These are phyloP conservation scores for Xylaria sp. DNA, from an alignment of 2,329 filamentous ascomycete species.

Conservation along the genomic window DNA sequence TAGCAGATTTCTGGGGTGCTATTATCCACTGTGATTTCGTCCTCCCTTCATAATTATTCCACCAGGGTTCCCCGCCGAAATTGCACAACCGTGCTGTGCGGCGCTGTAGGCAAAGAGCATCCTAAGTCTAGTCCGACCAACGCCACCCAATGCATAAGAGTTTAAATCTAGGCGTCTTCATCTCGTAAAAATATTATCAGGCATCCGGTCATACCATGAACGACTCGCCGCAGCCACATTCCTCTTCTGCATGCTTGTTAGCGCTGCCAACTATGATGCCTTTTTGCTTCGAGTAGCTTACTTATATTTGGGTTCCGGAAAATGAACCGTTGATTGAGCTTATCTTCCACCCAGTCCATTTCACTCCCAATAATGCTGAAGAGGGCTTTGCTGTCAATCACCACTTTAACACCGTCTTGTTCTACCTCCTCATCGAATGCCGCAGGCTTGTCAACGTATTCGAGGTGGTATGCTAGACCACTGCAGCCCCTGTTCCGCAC, in stretches of 20 bases:
- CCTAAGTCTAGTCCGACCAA: slow-evolving; percentile 38
- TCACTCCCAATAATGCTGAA: slow-evolving; percentile 99
- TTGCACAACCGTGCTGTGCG: background rate
- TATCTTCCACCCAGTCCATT: slow-evolving; percentile 99
- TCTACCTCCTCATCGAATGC: slow-evolving; percentile 92
- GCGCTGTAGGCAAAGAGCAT: slow-evolving; percentile 11
- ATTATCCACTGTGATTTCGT: slow-evolving; percentile 22
- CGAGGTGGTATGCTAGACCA: slow-evolving; percentile 90
- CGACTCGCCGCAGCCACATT: slow-evolving; percentile 96
- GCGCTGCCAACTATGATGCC: slow-evolving; percentile 29
- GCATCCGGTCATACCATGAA: slow-evolving; percentile 76
- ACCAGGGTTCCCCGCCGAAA: slow-evolving; percentile 13
- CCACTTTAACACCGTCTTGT: slow-evolving; percentile 93
- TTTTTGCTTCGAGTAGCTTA: slow-evolving; percentile 63
- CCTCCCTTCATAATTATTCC: slow-evolving; percentile 1
- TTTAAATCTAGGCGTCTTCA: slow-evolving; percentile 28
- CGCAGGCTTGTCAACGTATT: slow-evolving; percentile 92
- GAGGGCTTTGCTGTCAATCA: slow-evolving; percentile 96
- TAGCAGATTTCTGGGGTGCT: slow-evolving; percentile 17
- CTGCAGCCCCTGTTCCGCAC: slow-evolving; percentile 96
- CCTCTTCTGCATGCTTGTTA: slow-evolving; percentile 75
- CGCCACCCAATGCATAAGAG: slow-evolving; percentile 46
- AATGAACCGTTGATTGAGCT: slow-evolving; percentile 89
- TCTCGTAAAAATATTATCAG: slow-evolving; percentile 12
- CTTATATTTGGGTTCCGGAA: slow-evolving; percentile 99